phyloP scores from a whole-genome alignment of 805 yeast species.

The Yarrowia sp. region DNA sequence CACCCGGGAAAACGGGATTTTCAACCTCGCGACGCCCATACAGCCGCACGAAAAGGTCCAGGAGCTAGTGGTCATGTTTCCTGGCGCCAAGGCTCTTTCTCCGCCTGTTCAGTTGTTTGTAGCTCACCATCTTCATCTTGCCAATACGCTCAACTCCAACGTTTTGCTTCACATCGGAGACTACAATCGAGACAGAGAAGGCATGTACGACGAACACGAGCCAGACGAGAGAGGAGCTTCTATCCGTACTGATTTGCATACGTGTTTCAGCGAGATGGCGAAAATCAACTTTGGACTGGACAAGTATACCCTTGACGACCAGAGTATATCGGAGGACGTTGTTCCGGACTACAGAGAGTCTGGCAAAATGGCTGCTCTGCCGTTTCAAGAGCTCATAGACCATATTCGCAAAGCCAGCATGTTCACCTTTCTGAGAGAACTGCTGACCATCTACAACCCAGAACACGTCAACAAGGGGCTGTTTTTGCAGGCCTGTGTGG shows the following conservation, averaged over 20 bases:
- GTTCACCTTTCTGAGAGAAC: background rate
- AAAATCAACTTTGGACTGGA: background rate
- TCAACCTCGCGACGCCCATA: background rate
- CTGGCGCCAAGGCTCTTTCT: background rate
- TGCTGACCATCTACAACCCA: background rate
- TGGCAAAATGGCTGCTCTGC: background rate
- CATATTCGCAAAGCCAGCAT: background rate
- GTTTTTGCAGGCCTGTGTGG: background rate
- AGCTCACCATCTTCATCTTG: background rate
- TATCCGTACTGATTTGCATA: background rate
- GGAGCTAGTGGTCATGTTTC: background rate
- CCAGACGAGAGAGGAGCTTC: too few species aligned
- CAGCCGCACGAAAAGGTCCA: background rate
- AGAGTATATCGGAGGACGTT: too few species aligned
- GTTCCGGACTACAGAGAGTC: background rate
- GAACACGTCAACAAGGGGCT: background rate
- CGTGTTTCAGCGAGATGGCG: background rate
- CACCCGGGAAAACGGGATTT: too few species aligned
- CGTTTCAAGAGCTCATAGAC: background rate
- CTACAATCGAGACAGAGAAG: too few species aligned
- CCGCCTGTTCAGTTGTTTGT: background rate
- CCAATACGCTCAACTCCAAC: background rate
- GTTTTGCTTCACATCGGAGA: background rate
- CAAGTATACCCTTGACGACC: too few species aligned
- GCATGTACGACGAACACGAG: too few species aligned